Base-by-base conservation (phyloP, 192 early-diverging fungal species). In the Pilobolus umbonatus region DNA sequence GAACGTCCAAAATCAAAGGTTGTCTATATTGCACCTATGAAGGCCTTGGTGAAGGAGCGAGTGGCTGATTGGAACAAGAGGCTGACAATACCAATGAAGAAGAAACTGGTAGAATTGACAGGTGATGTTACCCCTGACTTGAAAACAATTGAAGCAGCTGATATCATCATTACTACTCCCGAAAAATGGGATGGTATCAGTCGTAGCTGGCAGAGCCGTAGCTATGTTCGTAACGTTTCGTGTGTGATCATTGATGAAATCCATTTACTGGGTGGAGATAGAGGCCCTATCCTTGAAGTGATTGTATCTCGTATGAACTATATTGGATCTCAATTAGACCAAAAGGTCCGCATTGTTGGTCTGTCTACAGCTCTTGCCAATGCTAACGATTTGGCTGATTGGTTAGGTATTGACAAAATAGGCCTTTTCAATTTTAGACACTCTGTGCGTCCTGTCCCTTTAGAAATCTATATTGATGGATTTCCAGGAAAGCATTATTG, bases 181-280 rank as follows among this genome's bases (percentile, higher is more conserved):
- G 94, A 96, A 65, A 97, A 98, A 63, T 99, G 95, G 95, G 94
- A 99, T 75, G 94, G 94, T 55, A 89, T 99, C 61, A 91, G 85
- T 70, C 88, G 97, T 51, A 87, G 82, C 39, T 98, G 94, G 87
- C 83, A 94, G 53, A 86, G 80, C n/a, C 81, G 95, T 42, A 83
- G 78, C 10, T 98, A 96, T 76, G 94, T 97, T 17, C 84, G 80
- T 36, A 69, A 79, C 36, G 92, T 99, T 22, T 88, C 92, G 9
- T 72, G 89, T 40, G 88, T 99, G 12, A 94, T 99, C 43, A 95
- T 98, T 68, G 97, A 98, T 75, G 97, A 98, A 79, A 98, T 99
- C 46, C 95, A 99, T 69, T 75, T 98, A 54, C 81, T 99, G 12
- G 95, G 95, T 22, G 91, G 92, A 17, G 97, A 98, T 66, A 88